Base-by-base conservation (phyloP, 495 filamentous ascomycete genomes). In the Terfezia boudieri region DNA sequence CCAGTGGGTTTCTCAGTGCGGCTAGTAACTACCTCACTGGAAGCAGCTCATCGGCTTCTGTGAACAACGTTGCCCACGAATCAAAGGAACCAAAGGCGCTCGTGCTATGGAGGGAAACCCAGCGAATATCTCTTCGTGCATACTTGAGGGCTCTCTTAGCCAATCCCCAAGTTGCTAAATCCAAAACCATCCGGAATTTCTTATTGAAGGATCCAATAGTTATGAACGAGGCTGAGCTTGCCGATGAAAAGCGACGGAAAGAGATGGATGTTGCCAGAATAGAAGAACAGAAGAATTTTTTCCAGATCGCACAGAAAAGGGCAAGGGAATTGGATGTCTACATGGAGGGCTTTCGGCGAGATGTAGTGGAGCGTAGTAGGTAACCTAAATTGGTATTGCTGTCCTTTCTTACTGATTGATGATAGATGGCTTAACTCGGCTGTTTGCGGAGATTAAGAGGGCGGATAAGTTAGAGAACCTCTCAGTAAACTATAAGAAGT, bases 401-500 rank as follows among this genome's bases (percentile, higher is more conserved):
- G 9, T 43, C 9, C 17, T 11, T 49, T 51, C 65, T 70, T 49
- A 70, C 49, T 36, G 6, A 14, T 14, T 12, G 26, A 32, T 32
- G 5, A 36, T 56, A 80, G 77, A 95, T 70, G 90, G 90, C 9
- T 72, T 98, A 53, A 92, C 89, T 1, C 90, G 85, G 65, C 79
- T 98, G 20, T 94, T 98, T 67, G 72, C 79, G 55, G 90, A 95
- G 67, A 92, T 98, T 64, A 79, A 80, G 57, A 80, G 84, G 52
- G 95, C 96, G 70, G 68, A 82, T 43, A 83, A 74, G 14, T 85
- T 98, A 50, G 75, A 77, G 57, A 87, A 96, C 58, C 74, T 98
- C 22, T 88, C 82, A 61, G 76, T 90, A 32, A 87, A 96, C 65
- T 98, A 96, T 66, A 83, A 90, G 61, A 96, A 96, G 63, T 98